phyloP scores from a whole-genome alignment of 805 yeast species.

The Sugiyamaella marilandica region DNA sequence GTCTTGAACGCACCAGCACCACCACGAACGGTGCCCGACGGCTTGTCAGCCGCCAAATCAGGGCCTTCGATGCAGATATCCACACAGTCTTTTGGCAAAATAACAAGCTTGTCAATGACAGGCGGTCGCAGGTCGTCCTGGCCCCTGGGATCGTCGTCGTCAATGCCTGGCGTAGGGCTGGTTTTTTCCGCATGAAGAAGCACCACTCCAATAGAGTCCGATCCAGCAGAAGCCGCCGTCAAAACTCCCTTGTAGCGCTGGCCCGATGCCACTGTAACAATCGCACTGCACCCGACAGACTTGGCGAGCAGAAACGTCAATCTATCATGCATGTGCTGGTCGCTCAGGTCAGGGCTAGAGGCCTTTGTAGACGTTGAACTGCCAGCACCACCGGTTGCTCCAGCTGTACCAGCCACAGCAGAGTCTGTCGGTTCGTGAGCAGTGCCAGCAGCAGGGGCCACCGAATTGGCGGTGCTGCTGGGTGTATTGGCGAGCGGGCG shows the following conservation, averaged over 20 bases:
- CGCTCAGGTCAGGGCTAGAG: conserved; percentile 25
- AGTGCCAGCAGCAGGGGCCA: not conserved
- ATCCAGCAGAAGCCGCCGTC: conserved; percentile 39
- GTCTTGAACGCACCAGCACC: conserved; percentile 58
- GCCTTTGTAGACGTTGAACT: conserved; percentile 19
- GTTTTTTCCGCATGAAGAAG: conserved; percentile 47
- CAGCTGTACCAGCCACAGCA: not conserved
- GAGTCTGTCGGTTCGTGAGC: not conserved
- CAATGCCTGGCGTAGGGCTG: conserved; percentile 34
- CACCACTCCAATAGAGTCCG: conserved; percentile 50
- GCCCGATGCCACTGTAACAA: conserved; percentile 61
- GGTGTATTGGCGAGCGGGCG: not conserved
- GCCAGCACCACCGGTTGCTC: not conserved
- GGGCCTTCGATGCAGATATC: conserved; percentile 44
- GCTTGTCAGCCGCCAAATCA: conserved; percentile 31
- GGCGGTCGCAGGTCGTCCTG: conserved; percentile 24
- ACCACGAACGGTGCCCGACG: not conserved
- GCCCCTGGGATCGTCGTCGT: conserved; percentile 32
- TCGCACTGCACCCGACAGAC: conserved; percentile 54
- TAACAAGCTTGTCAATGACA: conserved; percentile 39
- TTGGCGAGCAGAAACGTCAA: conserved; percentile 50
- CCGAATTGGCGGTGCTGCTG: not conserved
- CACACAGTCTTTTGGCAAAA: conserved; percentile 48
- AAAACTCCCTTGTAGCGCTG: conserved; percentile 55
- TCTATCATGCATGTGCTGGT: conserved; percentile 48